Percentiles rank a stretch among this genome's conserved stretches.
phyloP scores from a whole-genome alignment of 2,329 filamentous ascomycete species.

The Cercospora brassicicola region DNA sequence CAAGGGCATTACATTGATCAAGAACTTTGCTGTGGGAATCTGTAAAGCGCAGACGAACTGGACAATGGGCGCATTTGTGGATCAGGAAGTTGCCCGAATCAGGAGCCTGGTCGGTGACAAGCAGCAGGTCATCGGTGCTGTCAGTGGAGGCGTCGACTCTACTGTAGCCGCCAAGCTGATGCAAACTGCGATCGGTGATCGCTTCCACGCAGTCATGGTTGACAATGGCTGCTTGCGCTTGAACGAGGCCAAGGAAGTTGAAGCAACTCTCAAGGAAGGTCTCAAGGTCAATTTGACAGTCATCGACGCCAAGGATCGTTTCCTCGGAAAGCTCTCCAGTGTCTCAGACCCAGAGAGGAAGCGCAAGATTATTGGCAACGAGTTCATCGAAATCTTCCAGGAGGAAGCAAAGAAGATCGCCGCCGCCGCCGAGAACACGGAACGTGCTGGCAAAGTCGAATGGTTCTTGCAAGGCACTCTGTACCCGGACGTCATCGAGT shows the following conservation, averaged over 20 bases:
- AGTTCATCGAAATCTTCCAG: constrained; percentile 82
- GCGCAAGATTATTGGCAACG: constrained; percentile 84
- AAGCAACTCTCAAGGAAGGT: constrained; percentile 73
- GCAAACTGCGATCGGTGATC: constrained; percentile 79
- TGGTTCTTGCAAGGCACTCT: constrained; percentile 87
- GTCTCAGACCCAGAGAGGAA: constrained; percentile 79
- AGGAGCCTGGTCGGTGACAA: constrained; percentile 75
- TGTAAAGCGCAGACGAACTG: constrained; percentile 76
- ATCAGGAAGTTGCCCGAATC: constrained; percentile 78
- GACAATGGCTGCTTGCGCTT: constrained; percentile 85
- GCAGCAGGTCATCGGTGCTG: constrained; percentile 78
- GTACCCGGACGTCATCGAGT: constrained; percentile 72
- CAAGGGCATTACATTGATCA: constrained; percentile 67
- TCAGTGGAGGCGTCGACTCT: constrained; percentile 82
- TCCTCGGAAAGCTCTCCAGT: constrained; percentile 74
- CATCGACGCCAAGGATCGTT: constrained; percentile 73
- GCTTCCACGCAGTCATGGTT: constrained; percentile 81
- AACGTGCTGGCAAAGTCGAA: constrained; percentile 71
- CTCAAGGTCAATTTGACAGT: constrained; percentile 90
- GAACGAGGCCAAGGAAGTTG: constrained; percentile 79
- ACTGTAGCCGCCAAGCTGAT: constrained; percentile 86
- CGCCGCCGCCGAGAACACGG: constrained; percentile 64
- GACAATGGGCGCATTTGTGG: constrained; percentile 81
- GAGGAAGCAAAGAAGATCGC: constrained; percentile 74
- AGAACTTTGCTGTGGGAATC: constrained; percentile 82